phyloP scores from a whole-genome alignment of 2,329 filamentous ascomycete genomes.

The Didymella glomerata region DNA sequence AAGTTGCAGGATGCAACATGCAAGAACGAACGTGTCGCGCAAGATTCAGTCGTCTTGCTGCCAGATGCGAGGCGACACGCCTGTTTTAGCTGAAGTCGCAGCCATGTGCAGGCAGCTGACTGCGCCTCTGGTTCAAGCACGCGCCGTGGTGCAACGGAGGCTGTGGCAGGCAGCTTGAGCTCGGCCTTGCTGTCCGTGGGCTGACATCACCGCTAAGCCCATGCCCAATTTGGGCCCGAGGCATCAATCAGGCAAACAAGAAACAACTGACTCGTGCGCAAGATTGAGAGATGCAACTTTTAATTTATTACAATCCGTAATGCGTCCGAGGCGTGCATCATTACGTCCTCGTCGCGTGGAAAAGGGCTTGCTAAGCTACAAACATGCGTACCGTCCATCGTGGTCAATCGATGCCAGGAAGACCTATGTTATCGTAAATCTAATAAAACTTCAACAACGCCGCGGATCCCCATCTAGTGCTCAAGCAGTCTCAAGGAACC shows the following conservation, averaged over 20 bases:
- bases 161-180: constrained; percentile 24
- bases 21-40: constrained; percentile 15
- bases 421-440: constrained; percentile 38
- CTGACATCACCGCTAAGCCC: constrained; percentile 32
- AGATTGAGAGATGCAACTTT: constrained; percentile 28
- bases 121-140: constrained; percentile 37
- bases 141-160: constrained; percentile 25
- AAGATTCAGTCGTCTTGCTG: constrained; percentile 2
- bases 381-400: constrained; percentile 35
- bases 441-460: constrained; percentile 31
- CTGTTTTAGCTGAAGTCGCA: constrained; percentile 24
- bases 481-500: constrained; percentile 83
- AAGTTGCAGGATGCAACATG: constrained; percentile 24
- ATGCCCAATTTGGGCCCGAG: constrained; percentile 17
- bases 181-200: neutral
- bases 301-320: constrained; percentile 41
- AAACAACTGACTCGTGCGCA: constrained; percentile 9
- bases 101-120: constrained; percentile 36
- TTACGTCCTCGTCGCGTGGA: constrained; percentile 26
- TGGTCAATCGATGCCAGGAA: constrained; percentile 30
- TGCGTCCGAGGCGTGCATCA: constrained; percentile 28
- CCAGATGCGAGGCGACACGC: constrained; percentile 12
- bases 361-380: constrained; percentile 33
- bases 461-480: constrained; percentile 59
- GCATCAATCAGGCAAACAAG: constrained; percentile 27